phyloP scores from a whole-genome alignment of 1,284 basidiomycete genomes.

The Tilletia setariae region DNA sequence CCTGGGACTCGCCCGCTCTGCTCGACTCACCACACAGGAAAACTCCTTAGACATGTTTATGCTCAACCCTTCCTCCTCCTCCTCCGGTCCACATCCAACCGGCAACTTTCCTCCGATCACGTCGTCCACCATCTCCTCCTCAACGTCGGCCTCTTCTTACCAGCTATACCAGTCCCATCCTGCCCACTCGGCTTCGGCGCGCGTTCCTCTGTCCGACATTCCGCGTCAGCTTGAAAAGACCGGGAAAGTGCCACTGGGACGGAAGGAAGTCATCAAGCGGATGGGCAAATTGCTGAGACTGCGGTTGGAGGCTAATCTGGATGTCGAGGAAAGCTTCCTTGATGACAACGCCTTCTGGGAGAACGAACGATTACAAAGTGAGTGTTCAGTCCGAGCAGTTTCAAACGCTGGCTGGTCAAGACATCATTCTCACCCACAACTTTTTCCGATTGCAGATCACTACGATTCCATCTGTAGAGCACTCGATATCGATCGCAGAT shows the following conservation, averaged over 20 bases:
- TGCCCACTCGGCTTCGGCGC: background rate
- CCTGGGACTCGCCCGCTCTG: slow-evolving; percentile 49
- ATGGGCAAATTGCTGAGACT: slow-evolving; percentile 47
- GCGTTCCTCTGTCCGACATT: slow-evolving; percentile 28
- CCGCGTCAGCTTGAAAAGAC: slow-evolving; percentile 36
- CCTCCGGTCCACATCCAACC: background rate
- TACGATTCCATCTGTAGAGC: slow-evolving; percentile 46
- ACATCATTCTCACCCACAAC: background rate
- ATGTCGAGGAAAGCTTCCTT: slow-evolving; percentile 45
- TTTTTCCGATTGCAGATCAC: slow-evolving; percentile 33
- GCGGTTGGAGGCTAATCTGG: slow-evolving; percentile 45
- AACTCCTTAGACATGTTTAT: slow-evolving; percentile 38
- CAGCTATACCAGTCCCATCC: background rate
- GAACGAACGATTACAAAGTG: slow-evolving; percentile 38
- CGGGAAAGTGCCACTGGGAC: slow-evolving; percentile 45
- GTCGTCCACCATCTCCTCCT: too few species aligned
- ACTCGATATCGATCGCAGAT: slow-evolving; percentile 45
- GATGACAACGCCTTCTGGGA: slow-evolving; percentile 54
- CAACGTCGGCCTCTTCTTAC: background rate
- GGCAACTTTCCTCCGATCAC: too few species aligned
- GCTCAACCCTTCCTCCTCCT: slow-evolving; percentile 12
- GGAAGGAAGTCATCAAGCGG: slow-evolving; percentile 47
- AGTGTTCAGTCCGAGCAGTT: slow-evolving; percentile 4
- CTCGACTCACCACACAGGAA: slow-evolving; percentile 49
- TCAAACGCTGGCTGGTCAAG: background rate